Base-by-base conservation (phyloP, 805 yeast species). In the Yamadazyma paraphyllophila region DNA sequence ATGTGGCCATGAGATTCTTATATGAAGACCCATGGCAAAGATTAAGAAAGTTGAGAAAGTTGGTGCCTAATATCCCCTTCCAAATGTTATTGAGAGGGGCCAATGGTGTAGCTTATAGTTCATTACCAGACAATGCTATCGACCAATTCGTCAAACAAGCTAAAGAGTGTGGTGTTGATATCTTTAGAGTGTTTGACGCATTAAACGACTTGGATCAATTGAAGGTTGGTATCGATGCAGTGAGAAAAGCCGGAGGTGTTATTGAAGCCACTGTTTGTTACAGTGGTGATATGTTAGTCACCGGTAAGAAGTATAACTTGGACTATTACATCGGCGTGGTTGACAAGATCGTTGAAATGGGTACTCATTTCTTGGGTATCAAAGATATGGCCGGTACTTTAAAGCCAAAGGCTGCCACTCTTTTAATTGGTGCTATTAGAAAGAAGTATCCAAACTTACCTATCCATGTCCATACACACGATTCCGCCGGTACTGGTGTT, bases 351-450 rank as follows among this genome's bases (percentile, higher is more conserved):
- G 97, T 94, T 48, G 75, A 72, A 50, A 83, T 91, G 88, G 99
- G 99, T 59, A 92, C 98, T 42, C 99, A 94, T 69, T 79, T 94
- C 60, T 77, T 94, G 58, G 99, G 98, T 73, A 94, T 94, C 65
- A 94, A 94, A 73, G 99, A 94, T 74, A 94, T 94, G 99, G 99
- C 99, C 47, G 99, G 99, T 76, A 92, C 98, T 54, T 69, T 94
- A 74, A 91, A 92, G 71, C 99, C 99, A 50, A 74, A 81, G 49
- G 99, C 99, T 50, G 99, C 99, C 37, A 81, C 77, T 40, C 56
- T 83, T 44, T 81, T 94, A 63, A 80, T 94, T 57, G 81, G 91
- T 49, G 73, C 88, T 25, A 81, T 94, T 58, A 83, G 99, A 72
- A 81, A 78, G 50, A 83, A 80, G 69, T 88, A 87, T 71, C 99